A percentile compares a stretch with the other conserved stretches of the same genome.
phyloP scores from a whole-genome alignment of 2,329 filamentous ascomycete genomes.

The Penicillium sp. region DNA sequence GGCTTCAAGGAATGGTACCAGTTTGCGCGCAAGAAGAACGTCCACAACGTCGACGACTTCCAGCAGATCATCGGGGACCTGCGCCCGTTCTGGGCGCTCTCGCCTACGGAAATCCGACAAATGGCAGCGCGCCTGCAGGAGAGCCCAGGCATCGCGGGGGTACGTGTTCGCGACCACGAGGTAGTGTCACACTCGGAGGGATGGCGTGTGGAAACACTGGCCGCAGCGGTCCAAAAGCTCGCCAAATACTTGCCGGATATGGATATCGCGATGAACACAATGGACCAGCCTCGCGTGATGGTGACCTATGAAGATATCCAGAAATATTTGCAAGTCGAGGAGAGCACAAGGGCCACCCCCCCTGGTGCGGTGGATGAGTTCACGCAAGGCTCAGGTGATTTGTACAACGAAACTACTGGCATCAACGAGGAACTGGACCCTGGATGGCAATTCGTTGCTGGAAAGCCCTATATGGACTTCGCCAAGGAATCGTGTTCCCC shows the following conservation, averaged over 20 bases:
- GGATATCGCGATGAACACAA: slow-evolving; percentile 67
- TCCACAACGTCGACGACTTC: slow-evolving; percentile 46
- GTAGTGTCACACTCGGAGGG: slow-evolving; percentile 42
- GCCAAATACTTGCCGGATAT: slow-evolving; percentile 63
- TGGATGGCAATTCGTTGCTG: slow-evolving; percentile 51
- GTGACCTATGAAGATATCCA: slow-evolving; percentile 62
- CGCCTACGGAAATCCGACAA: slow-evolving; percentile 37
- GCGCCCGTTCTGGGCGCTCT: slow-evolving; percentile 44
- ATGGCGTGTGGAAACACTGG: slow-evolving; percentile 50
- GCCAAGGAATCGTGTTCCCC: slow-evolving; percentile 62
- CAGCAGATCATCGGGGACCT: slow-evolving; percentile 44
- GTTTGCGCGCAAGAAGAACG: slow-evolving; percentile 41
- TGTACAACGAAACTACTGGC: slow-evolving; percentile 22
- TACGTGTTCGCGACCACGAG: slow-evolving; percentile 41
- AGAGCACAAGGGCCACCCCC: slow-evolving; percentile 49
- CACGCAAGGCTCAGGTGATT: slow-evolving; percentile 45
- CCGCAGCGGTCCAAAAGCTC: slow-evolving; percentile 55
- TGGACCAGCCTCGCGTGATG: slow-evolving; percentile 67
- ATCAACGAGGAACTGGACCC: slow-evolving; percentile 42
- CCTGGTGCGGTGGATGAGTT: slow-evolving; percentile 50
- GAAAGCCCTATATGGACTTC: slow-evolving; percentile 63
- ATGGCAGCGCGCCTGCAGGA: slow-evolving; percentile 40
- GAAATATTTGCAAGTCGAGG: slow-evolving; percentile 55
- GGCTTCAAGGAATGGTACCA: slow-evolving; percentile 47
- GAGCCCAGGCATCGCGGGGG: slow-evolving; percentile 34